Conservation (phyloP, 2,329 filamentous ascomycete genomes). For the Ophiostoma sp. region DNA sequence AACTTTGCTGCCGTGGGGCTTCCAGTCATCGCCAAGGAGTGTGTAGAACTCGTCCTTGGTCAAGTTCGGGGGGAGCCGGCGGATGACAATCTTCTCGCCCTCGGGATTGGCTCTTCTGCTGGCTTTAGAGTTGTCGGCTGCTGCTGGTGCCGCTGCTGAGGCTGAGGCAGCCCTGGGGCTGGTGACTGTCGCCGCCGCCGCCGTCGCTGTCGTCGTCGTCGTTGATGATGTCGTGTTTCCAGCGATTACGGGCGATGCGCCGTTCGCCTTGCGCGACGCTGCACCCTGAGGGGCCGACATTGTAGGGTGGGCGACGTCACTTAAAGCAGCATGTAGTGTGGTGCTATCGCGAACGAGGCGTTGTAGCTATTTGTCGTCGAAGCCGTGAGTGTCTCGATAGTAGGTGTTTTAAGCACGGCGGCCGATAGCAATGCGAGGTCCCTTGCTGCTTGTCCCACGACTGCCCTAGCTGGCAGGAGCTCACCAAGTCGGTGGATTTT, state of each 20-base stretch:
- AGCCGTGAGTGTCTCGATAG: too few relatives aligned
- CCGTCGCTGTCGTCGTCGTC: neutral
- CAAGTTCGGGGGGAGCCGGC: constrained; percentile 79
- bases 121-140: neutral
- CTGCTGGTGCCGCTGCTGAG: neutral
- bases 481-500: too few relatives aligned
- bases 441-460: too few relatives aligned
- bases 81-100: constrained; percentile 77
- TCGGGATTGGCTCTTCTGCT: constrained; percentile 32
- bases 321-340: neutral
- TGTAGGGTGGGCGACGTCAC: neutral
- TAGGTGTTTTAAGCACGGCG: too few relatives aligned
- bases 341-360: neutral
- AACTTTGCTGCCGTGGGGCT: constrained; percentile 68
- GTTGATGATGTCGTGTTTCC: neutral
- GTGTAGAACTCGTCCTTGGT: constrained; percentile 70
- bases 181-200: neutral
- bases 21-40: constrained; percentile 75
- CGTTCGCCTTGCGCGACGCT: constrained; percentile 43
- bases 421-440: too few relatives aligned
- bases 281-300: constrained; percentile 29
- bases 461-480: too few relatives aligned
- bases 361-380: neutral
- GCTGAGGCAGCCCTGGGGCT: neutral
- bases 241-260: constrained; percentile 43